These are phyloP conservation scores for Neonectria punicea DNA, from an alignment of 2,329 filamentous ascomycete genomes.

Conservation along the genomic window DNA sequence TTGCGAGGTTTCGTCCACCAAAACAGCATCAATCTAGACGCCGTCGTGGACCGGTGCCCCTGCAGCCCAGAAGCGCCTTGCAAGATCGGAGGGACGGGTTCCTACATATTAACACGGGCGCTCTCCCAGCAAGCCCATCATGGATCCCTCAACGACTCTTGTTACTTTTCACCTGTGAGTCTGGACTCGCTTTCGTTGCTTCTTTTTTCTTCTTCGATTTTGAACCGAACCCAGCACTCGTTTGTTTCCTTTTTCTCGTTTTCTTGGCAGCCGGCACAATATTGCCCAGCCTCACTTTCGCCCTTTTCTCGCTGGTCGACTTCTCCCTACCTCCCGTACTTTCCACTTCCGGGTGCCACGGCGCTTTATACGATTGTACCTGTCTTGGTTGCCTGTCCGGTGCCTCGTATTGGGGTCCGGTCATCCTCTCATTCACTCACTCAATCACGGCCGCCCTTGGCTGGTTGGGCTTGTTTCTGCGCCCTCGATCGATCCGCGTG, in stretches of 20 bases:
- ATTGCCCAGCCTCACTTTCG: constrained; percentile 14
- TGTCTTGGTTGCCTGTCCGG: not conserved
- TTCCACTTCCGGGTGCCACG: constrained; percentile 23
- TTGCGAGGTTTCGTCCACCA: constrained; percentile 25
- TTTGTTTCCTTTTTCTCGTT: constrained; percentile 10
- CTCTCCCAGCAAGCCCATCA: constrained; percentile 43
- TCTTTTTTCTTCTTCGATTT: constrained; percentile 31
- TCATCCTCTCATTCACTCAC: constrained; percentile 23
- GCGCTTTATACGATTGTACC: constrained; percentile 24
- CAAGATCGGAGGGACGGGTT: constrained; percentile 22
- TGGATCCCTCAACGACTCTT: constrained; percentile 73
- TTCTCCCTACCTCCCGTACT: constrained; percentile 23
- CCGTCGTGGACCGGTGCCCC: constrained; percentile 37
- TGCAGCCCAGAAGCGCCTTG: constrained; percentile 29
- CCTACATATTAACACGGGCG: constrained; percentile 41
- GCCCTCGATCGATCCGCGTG: constrained; percentile 19
- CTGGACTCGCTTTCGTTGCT: constrained; percentile 38
- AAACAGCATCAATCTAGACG: constrained; percentile 35
- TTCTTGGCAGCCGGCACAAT: not conserved
- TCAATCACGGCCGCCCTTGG: constrained; percentile 24
- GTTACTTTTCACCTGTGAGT: constrained; percentile 77
- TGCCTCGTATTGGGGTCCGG: constrained; percentile 10
- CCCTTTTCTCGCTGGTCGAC: constrained; percentile 37
- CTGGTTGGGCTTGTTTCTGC: constrained; percentile 17
- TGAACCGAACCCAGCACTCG: constrained; percentile 28